Percentiles rank a stretch among this genome's conserved stretches.
Evolutionary conservation across 2,329 filamentous ascomycete genomes (phyloP).

Genomic region (Amauroascus verrucosus): DNA sequence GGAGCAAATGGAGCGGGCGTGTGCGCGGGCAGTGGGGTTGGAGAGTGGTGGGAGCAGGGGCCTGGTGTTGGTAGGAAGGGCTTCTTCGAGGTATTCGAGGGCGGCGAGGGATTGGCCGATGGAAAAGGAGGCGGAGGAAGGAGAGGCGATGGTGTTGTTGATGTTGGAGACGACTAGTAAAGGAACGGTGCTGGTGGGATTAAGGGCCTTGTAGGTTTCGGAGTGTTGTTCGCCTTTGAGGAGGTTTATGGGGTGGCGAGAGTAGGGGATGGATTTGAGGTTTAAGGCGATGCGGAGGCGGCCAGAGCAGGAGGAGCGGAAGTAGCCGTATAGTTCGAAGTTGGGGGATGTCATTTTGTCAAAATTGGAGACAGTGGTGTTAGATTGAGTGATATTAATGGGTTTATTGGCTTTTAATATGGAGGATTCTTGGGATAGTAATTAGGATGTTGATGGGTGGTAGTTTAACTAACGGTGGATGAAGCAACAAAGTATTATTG

Average conservation of each 20-base stretch:
- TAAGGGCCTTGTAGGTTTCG: slow-evolving; percentile 38
- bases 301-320: slow-evolving; percentile 53
- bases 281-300: slow-evolving; percentile 51
- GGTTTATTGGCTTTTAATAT: neutral
- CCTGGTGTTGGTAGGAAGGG: slow-evolving; percentile 28
- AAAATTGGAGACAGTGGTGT: too few species aligned
- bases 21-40: slow-evolving; percentile 37
- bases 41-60: slow-evolving; percentile 39
- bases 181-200: slow-evolving; percentile 48
- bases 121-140: slow-evolving; percentile 23
- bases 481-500: neutral
- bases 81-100: slow-evolving; percentile 53
- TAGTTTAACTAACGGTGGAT: neutral
- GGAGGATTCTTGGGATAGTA: neutral
- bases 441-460: too few species aligned
- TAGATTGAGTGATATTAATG: too few species aligned
- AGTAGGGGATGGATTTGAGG: slow-evolving; percentile 45
- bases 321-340: slow-evolving; percentile 48
- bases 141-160: slow-evolving; percentile 8
- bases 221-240: slow-evolving; percentile 45
- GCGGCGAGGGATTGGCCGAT: slow-evolving; percentile 50
- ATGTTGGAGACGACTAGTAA: slow-evolving; percentile 35
- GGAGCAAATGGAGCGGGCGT: slow-evolving; percentile 43
- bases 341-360: slow-evolving; percentile 12
- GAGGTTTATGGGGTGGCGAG: slow-evolving; percentile 43